Evolutionary conservation across 202 grass and related monocot genomes (phyloP).

Genomic region (Thinopyrum obtusiflorum): DNA sequence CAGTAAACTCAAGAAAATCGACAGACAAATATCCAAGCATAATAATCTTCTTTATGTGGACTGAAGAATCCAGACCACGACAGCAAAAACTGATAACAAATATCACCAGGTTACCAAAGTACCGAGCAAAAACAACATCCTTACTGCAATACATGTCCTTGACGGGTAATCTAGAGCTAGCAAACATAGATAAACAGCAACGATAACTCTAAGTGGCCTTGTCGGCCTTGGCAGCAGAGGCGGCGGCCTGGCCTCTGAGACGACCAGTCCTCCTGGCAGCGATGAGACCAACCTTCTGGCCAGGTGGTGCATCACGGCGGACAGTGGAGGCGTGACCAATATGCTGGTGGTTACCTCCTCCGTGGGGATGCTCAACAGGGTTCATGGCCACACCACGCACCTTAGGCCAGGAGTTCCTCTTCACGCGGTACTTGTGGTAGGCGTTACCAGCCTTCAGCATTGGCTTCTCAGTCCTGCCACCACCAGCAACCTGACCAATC

Average conservation of each 20-base stretch:
- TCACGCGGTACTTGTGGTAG: slow-evolving; percentile 88
- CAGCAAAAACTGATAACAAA: slow-evolving; percentile 27
- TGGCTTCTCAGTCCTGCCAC: slow-evolving; percentile 84
- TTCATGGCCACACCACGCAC: slow-evolving; percentile 98
- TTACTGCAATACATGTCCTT: slow-evolving; percentile 38
- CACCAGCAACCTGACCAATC: slow-evolving; percentile 84
- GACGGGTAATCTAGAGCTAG: slow-evolving; percentile 21
- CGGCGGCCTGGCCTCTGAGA: slow-evolving; percentile 79
- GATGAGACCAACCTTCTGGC: slow-evolving; percentile 93
- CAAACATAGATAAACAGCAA: slow-evolving; percentile 17
- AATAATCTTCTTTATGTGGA: slow-evolving; percentile 36
- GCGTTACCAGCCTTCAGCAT: slow-evolving; percentile 87
- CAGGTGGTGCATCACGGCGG: slow-evolving; percentile 78
- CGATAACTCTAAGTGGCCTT: slow-evolving; percentile 56
- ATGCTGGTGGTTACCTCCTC: slow-evolving; percentile 97
- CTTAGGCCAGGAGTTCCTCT: slow-evolving; percentile 96
- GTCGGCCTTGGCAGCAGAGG: slow-evolving; percentile 74
- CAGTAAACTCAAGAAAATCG: neutral
- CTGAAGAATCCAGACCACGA: slow-evolving; percentile 6
- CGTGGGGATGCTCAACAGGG: slow-evolving; percentile 89
- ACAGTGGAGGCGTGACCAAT: slow-evolving; percentile 88
- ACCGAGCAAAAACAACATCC: slow-evolving; percentile 17
- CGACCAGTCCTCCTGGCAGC: slow-evolving; percentile 87
- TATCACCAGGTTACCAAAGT: slow-evolving; percentile 30
- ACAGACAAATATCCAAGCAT: slow-evolving; percentile 7